Evolutionary conservation across 2,329 filamentous ascomycete genomes (phyloP), one percentile per base, ranked within the genome.

Genomic region (Fusarium sublunatum): DNA sequence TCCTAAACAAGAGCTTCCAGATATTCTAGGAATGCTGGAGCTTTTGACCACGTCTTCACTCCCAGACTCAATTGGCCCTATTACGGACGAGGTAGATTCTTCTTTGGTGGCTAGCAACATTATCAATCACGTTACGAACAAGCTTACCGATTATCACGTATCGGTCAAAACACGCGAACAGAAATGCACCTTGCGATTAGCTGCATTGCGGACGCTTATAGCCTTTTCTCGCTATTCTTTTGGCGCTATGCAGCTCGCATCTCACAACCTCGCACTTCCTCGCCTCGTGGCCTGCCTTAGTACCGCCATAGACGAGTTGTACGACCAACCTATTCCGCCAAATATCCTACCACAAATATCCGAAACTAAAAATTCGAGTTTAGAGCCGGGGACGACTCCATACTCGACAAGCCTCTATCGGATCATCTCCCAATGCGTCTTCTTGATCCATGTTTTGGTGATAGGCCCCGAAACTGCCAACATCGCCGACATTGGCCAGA

Each of bases 221-320:
- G 79, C 83, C 2, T 88, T 93, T 72, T 84, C 86, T 2, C 78
- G 81, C 6, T 85, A 85, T n/a, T 76, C 82, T 0, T 86, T 90
- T 68, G 89, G 89, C 8, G 83, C 85, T 2, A 73, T 81, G 24
- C 85, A 90, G 41, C 82, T 97, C 8, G 90, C 89, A 0, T 78
- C 79, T 6, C 90, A 95, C 73, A 83, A 84, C 4, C 85, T 84
- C 36, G 87, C 88, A 11, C 86, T 96, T 13, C 92, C 91, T 1
- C 86, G 91, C 4, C 78, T 97, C 0, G 88, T 96, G 25, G 85
- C 87, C 25, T 86, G 90, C 5, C 73, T 86, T 12, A 80, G 78
- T 46, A 78, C 75, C 40, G 86, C 93, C 47, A 88, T 95, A 56
- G 90, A 92, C 63, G 87, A 90, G 64, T 78, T 97, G 19, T 91